Base-by-base conservation (phyloP, 805 yeast species). In the Myxozyma vanderwaltii region DNA sequence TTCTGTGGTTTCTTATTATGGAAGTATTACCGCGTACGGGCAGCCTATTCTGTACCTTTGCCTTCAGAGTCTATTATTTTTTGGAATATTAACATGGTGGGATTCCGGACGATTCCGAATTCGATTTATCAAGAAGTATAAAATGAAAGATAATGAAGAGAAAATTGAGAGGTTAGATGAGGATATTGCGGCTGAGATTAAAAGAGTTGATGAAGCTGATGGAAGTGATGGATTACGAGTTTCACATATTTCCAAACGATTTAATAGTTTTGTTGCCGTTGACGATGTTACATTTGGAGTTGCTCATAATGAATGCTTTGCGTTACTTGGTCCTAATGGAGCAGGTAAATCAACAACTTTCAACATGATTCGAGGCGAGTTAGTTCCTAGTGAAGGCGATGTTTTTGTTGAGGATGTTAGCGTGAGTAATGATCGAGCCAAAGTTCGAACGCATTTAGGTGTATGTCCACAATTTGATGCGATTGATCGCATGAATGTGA, bases 381-480 rank as follows among this genome's bases (percentile, higher is more conserved):
- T 69, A 19, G 51, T 49, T 12, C 71, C 75, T 0, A 57, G 69
- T 4, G 51, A 46, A 1, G 76, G 76, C 17, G 51, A 31, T 33
- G 51, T 64, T 15, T 63, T 47, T 58, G 73, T 72, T n/a, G 68
- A 66, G 21, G 71, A 68, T 23, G 62, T 63, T 17, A 62, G 70
- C 6, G 69, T 71, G 6, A 13, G 58, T 2, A 19, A 54, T 6
- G 63, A 72, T 50, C 61, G 69, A 23, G 61, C 72, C 6, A 51
- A 35, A 8, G 75, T 74, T 7, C 59, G 76, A 26, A 47, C 69
- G 7, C 57, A 63, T 38, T 66, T 72, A 2, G 76, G 76, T 1
- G 75, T 73, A 1, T 73, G 76, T 57, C 76, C 76, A 1, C 76
- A 73, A 58, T 73, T 73, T 61, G 76, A 73, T 56, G 75, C 76